Conservation (phyloP, 345 rosid genomes). For the Iberis pinnata region DNA sequence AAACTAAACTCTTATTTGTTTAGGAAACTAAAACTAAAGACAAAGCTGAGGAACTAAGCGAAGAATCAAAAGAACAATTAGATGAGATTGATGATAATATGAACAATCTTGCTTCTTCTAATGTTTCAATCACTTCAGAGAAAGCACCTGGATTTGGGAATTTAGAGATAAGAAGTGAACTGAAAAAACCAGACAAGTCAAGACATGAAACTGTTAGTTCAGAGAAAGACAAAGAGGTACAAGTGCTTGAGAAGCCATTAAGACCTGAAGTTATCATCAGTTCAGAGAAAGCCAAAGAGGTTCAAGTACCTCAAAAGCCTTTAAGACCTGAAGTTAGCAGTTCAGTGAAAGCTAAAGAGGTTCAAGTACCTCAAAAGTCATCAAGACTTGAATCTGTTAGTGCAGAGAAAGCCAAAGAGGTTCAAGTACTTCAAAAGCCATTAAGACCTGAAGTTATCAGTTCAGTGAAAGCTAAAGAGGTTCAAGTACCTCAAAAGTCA, state of each 20-base stretch:
- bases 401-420: conserved; percentile 3
- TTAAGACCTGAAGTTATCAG: neutral
- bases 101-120: conserved; percentile 13
- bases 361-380: neutral
- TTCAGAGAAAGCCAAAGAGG: conserved; percentile 6
- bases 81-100: neutral
- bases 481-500: conserved; percentile 2
- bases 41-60: no score
- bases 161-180: neutral
- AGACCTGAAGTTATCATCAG: no score
- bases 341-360: conserved; percentile 3
- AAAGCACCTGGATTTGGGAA: conserved; percentile 10
- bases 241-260: no score
- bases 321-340: neutral
- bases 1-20: no score
- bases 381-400: neutral
- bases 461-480: neutral
- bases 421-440: neutral
- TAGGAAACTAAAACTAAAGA: no score
- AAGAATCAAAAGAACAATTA: no score
- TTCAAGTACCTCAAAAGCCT: neutral
- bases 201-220: no score
- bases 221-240: neutral
- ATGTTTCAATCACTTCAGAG: conserved; percentile 14
- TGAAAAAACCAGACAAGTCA: neutral